phyloP scores from a whole-genome alignment of 2,329 filamentous ascomycete species.

The Daldinia sp. region DNA sequence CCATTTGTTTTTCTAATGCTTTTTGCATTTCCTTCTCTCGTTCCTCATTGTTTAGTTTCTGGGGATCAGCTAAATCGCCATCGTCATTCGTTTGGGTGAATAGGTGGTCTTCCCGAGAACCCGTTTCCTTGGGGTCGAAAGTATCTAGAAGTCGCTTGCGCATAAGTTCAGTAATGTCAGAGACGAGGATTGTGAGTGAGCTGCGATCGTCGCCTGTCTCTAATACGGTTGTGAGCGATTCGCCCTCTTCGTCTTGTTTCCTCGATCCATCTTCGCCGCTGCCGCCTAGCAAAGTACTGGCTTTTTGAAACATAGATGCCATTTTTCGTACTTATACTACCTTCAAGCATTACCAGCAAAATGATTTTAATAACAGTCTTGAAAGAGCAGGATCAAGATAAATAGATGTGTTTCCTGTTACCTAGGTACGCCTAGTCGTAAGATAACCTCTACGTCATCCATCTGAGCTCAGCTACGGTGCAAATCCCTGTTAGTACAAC shows the following conservation, averaged over 20 bases:
- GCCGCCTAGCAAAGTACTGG: constrained; percentile 35
- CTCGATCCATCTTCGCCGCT: constrained; percentile 17
- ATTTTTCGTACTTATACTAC: constrained; percentile 19
- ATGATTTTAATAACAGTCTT: neutral
- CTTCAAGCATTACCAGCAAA: neutral
- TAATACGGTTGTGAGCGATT: constrained; percentile 41
- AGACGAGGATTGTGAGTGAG: constrained; percentile 41
- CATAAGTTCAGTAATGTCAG: constrained; percentile 42
- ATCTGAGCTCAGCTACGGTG: constrained; percentile 11
- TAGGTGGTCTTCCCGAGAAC: constrained; percentile 13
- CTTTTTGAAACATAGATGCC: constrained; percentile 41
- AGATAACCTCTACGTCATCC: constrained; percentile 28
- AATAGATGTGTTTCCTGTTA: neutral
- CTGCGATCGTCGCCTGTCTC: constrained; percentile 41
- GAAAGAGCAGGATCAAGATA: neutral
- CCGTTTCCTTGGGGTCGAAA: constrained; percentile 40
- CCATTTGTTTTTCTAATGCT: constrained; percentile 31
- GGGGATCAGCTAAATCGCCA: neutral
- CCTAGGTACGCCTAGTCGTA: constrained; percentile 4
- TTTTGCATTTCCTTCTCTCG: constrained; percentile 19
- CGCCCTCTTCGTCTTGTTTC: constrained; percentile 37
- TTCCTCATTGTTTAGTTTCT: constrained; percentile 19
- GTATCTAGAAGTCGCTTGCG: constrained; percentile 35
- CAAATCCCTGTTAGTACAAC: constrained; percentile 11
- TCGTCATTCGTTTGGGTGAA: constrained; percentile 1